A percentile compares a stretch with the other conserved stretches of the same genome.
Evolutionary conservation across 2,329 filamentous ascomycete genomes (phyloP).

Genomic region (Epichloe hybrida): DNA sequence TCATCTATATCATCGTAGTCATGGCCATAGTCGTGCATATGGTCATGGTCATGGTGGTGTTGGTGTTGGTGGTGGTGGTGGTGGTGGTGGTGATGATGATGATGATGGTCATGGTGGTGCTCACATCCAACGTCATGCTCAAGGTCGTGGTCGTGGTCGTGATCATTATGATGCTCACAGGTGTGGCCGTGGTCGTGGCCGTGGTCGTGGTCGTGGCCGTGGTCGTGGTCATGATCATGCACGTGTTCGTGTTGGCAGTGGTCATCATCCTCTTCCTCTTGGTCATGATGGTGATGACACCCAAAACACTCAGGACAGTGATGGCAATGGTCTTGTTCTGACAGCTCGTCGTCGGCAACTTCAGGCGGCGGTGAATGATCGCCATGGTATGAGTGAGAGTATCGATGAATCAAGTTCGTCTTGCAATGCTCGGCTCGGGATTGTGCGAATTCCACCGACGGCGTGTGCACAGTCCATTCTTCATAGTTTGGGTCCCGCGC

Average conservation of each 20-base stretch:
- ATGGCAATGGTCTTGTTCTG: conserved; percentile 23
- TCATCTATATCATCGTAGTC: conserved; percentile 46
- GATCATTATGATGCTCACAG: conserved; percentile 9
- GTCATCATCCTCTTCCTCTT: conserved; percentile 10
- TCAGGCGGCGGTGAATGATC: conserved; percentile 25
- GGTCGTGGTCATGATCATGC: conserved; percentile 11
- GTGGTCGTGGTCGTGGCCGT: conserved; percentile 22
- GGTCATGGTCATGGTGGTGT: conserved; percentile 20
- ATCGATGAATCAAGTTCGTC: conserved; percentile 44
- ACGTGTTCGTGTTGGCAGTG: conserved; percentile 9
- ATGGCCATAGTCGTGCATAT: conserved; percentile 25
- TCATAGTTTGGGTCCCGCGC: conserved; percentile 47
- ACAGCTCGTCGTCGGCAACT: conserved; percentile 24
- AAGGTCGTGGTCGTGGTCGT: conserved; percentile 14
- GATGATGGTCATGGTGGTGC: conserved; percentile 6
- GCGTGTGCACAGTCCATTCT: conserved; percentile 45
- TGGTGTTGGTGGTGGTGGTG: conserved; percentile 24
- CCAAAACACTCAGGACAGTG: conserved; percentile 18
- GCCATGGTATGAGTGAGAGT: conserved; percentile 30
- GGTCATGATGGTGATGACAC: conserved; percentile 19
- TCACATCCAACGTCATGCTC: conserved; percentile 18
- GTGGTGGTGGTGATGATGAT: conserved; percentile 12
- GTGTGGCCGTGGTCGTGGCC: conserved; percentile 11
- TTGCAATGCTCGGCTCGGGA: conserved; percentile 44
- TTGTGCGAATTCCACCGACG: conserved; percentile 45